Base-by-base conservation (phyloP, 176 grass and related monocot species). In the Triticum aestivum region DNA sequence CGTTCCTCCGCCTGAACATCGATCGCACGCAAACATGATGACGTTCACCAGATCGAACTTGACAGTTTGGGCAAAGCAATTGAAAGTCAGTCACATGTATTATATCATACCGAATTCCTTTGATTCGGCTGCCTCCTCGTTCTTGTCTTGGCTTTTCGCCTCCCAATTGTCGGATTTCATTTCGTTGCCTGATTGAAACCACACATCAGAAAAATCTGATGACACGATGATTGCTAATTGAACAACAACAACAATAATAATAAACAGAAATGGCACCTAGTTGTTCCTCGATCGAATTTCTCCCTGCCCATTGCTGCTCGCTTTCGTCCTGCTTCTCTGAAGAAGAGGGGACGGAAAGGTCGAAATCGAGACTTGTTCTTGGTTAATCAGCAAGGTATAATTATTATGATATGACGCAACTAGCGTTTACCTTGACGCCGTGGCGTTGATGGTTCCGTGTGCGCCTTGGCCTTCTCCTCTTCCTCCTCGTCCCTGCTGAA, bases 1-100 rank as follows among this genome's bases (percentile, higher is more conserved):
- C 1, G 72, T 73, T 33, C 88, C 79, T 86, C 84, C 80, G 20
- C 80, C 86, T 93, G 82, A n/a, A 75, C 44, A 52, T 52, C 73
- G 24, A 75, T 23, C 64, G 61, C 82, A 62, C 1, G 1, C 51
- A 37, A 37, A 37, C 35, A 18, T 54, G 51, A 8, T 15, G 49
- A 34, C 42, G 6, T 32, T 6, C 18, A 41, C 1, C 72, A 54
- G 13, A 49, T 49, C 3, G 71, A 12, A 65, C 33, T 88, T 39
- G 11, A 58, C 6, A 58, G 20, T 14, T 61, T 26, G n/a, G 13
- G 58, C 8, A 63, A 79, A 13, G 73, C 17, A 89, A 42, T 27
- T 9, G 42, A 29, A 6, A 6, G n/a, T 59, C 12, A 15, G 47
- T 59, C 8, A 8, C 20, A 61, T 5, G 23, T 29, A 27, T 4